Percentiles rank a stretch among this genome's conserved stretches.
These are phyloP conservation scores for Boletus reticuloceps DNA, from an alignment of 768 basidiomycete genomes.

Conservation along the genomic window DNA sequence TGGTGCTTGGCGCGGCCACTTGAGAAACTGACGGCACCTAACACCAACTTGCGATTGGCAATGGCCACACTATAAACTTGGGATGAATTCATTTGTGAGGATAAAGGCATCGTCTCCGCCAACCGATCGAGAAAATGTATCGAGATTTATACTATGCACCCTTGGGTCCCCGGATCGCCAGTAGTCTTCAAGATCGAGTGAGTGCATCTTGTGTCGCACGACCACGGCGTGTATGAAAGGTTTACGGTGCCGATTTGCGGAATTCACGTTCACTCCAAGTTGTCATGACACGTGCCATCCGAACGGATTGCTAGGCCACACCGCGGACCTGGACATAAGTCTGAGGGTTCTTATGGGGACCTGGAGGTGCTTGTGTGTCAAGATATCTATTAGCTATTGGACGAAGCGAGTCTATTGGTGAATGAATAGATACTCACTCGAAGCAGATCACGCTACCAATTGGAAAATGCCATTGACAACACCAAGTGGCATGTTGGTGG, in stretches of 20 bases:
- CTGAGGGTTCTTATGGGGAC: constrained; percentile 7
- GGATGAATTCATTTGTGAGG: constrained; percentile 19
- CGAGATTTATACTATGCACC: constrained; percentile 17
- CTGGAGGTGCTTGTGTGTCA: constrained; percentile 1
- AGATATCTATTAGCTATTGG: constrained; percentile 13
- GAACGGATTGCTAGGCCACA: constrained; percentile 10
- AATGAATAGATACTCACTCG: constrained; percentile 5
- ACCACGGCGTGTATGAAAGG: constrained; percentile 10
- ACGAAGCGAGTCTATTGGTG: constrained; percentile 1
- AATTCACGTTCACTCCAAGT: constrained; percentile 1
- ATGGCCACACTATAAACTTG: not conserved
- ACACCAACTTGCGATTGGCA: constrained; percentile 1
- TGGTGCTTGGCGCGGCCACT: not conserved
- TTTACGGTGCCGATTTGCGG: constrained; percentile 15
- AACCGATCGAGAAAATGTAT: constrained; percentile 19
- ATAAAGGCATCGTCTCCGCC: constrained; percentile 5
- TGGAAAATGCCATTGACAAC: not conserved
- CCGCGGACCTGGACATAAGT: constrained; percentile 18
- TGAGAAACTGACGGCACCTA: constrained; percentile 1
- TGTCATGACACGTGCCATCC: not conserved
- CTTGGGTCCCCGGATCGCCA: constrained; percentile 14
- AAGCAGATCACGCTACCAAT: not conserved
- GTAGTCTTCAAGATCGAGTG: constrained; percentile 6
- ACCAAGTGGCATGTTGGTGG: not conserved
- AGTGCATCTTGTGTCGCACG: constrained; percentile 1